Evolutionary conservation across 129 eudicot genomes (phyloP).

Genomic region (Arctium lappa): DNA sequence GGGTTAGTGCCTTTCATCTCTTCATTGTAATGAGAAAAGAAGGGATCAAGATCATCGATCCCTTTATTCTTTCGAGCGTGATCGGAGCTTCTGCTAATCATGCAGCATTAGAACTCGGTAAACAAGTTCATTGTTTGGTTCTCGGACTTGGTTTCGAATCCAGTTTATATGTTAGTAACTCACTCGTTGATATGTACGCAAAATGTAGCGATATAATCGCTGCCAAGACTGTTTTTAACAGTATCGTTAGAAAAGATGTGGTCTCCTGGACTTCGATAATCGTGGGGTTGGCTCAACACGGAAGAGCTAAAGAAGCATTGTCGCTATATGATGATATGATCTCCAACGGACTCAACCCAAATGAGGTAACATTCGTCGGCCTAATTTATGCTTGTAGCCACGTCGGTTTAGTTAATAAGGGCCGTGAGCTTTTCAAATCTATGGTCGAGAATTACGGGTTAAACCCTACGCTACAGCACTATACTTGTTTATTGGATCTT

Average conservation of each 20-base stretch:
- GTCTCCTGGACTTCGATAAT: conserved; percentile 96
- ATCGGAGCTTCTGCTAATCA: conserved; percentile 66
- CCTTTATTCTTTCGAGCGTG: conserved; percentile 63
- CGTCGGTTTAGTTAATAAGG: conserved; percentile 81
- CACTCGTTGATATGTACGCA: conserved; percentile 82
- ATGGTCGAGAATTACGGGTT: conserved; percentile 56
- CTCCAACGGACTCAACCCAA: conserved; percentile 53
- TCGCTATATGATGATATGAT: conserved; percentile 60
- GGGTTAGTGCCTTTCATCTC: conserved; percentile 41
- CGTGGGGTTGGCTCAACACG: conserved; percentile 90
- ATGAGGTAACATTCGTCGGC: conserved; percentile 78
- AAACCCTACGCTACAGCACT: conserved; percentile 71
- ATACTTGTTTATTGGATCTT: conserved; percentile 82
- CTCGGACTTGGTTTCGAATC: conserved; percentile 55
- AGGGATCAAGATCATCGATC: conserved; percentile 50
- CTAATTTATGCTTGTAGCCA: conserved; percentile 87
- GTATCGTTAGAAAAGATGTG: conserved; percentile 46
- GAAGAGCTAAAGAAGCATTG: conserved; percentile 69
- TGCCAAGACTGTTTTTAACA: conserved; percentile 47
- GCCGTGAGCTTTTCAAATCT: conserved; percentile 64
- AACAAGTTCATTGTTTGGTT: conserved; percentile 68
- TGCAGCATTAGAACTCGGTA: conserved; percentile 63
- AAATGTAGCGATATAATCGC: conserved; percentile 77
- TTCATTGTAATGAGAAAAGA: conserved; percentile 60
- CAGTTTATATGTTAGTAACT: conserved; percentile 51